Base-by-base conservation (phyloP, 148 eudicot species). In the Spergularia bocconei region DNA sequence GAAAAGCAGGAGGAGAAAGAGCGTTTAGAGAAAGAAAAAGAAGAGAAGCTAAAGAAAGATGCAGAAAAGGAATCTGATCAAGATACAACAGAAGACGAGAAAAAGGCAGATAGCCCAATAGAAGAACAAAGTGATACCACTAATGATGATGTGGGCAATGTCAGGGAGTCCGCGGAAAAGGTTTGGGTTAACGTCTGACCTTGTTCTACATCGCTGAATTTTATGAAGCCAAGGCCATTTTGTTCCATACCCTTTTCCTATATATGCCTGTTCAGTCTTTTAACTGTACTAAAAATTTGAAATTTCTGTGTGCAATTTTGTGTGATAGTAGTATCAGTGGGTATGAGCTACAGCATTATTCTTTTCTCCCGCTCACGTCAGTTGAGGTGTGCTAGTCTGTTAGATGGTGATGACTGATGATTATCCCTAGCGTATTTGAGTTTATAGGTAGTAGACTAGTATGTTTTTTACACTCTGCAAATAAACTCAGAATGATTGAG, bases 1-100 rank as follows among this genome's bases (percentile, higher is more conserved):
- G 98, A 93, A 75, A 93, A 91, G 79, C 93, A 87, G 65, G 98
- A 93, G 84, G 96, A 93, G 86, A 82, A 87, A 79, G 93, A 91
- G 77, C 90, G 96, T 48, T 78, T 88, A 67, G 88, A 88, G 75
- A 89, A 85, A 81, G 96, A 91, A 79, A 89, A 88, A 74, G 93
- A 87, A 84, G 91, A 89, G 81, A 89, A 86, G 83, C 88, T 81
- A 71, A 86, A 69, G 78, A 85, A 84, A 56, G 96, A 86, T 81
- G 87, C 81, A 17, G 81, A 84, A 23, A 74, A 74, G 52, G 86
- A 86, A 76, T 76, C 84, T 62, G 76, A 83, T 53, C 71, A 25
- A 33, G 80, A 60, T 62, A 80, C 84, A 56, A 71, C 48, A 64
- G 88, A 69, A 71, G 78, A 66, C 66, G 84, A 66, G 36, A 87